These are phyloP conservation scores for Aspergillus floridensis DNA, from an alignment of 2,329 filamentous ascomycete genomes.

Conservation along the genomic window DNA sequence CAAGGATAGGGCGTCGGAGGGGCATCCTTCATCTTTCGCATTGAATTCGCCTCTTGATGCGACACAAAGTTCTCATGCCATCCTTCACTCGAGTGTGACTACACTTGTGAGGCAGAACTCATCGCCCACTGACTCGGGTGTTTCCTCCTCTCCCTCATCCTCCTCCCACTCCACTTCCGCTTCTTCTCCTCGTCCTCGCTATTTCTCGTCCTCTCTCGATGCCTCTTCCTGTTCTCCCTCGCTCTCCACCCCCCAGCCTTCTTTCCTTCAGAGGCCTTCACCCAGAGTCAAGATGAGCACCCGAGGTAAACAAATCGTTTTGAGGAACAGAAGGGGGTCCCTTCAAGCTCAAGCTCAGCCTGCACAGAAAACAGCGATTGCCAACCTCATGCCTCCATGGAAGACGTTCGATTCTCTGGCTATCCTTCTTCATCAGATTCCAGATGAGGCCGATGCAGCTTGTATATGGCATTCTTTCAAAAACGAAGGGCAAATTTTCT, in stretches of 20 bases:
- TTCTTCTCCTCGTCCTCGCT: conserved; percentile 1
- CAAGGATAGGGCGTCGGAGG: no score
- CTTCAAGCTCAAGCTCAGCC: not conserved
- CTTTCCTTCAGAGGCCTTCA: not conserved
- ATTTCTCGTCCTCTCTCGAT: not conserved
- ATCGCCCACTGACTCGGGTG: not conserved
- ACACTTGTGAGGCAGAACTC: not conserved
- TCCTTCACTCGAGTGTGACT: not conserved
- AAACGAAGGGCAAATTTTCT: conserved; percentile 52
- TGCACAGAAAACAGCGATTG: not conserved
- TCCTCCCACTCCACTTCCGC: not conserved
- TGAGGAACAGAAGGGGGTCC: not conserved
- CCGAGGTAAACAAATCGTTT: not conserved
- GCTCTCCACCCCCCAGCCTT: not conserved
- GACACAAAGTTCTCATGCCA: not conserved
- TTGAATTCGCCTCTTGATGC: not conserved
- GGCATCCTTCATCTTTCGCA: not conserved
- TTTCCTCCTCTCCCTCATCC: not conserved
- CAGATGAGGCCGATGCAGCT: conserved; percentile 34
- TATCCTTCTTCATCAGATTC: conserved; percentile 37
- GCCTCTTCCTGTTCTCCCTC: not conserved
- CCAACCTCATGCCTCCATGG: conserved; percentile 32
- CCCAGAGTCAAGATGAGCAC: not conserved
- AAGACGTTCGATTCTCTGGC: conserved; percentile 39
- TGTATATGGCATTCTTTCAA: conserved; percentile 54